Conservation (phyloP, 2,329 filamentous ascomycete species). For the Xylariaceae sp. region DNA sequence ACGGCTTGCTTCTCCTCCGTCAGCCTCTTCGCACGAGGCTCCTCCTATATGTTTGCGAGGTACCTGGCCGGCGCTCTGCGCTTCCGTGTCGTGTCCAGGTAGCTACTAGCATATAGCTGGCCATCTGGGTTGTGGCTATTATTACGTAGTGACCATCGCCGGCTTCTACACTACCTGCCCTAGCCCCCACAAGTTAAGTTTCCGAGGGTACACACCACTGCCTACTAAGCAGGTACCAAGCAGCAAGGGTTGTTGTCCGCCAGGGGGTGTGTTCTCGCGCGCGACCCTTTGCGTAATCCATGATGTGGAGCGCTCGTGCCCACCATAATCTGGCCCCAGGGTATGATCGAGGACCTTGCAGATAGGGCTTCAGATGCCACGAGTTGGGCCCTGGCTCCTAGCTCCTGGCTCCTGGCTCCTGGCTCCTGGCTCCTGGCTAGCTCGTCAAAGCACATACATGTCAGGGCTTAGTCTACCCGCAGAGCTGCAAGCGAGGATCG, state of each 20-base stretch:
- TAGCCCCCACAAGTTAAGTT: not conserved
- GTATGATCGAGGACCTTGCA: slow-evolving; percentile 23
- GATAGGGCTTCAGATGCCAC: slow-evolving; percentile 25
- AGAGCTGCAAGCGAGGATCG: slow-evolving; percentile 23
- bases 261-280: not conserved
- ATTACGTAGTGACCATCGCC: not conserved
- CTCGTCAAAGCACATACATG: slow-evolving; percentile 9
- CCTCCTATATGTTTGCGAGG: not conserved
- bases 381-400: slow-evolving; percentile 15
- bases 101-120: not conserved
- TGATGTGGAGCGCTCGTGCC: slow-evolving; percentile 21
- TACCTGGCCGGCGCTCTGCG: not conserved
- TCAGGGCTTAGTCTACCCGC: slow-evolving; percentile 20
- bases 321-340: slow-evolving; percentile 12
- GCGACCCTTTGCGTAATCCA: slow-evolving; percentile 12
- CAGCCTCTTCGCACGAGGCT: slow-evolving; percentile 2
- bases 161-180: slow-evolving; percentile 5
- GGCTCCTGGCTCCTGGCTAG: slow-evolving; percentile 2
- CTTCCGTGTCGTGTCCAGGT: not conserved
- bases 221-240: no score
- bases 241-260: no score
- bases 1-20: slow-evolving; percentile 16
- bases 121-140: not conserved
- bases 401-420: no score
- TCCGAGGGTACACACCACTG: no score